phyloP scores from a whole-genome alignment of 805 yeast genomes.

The Suhomyces kilbournensis region DNA sequence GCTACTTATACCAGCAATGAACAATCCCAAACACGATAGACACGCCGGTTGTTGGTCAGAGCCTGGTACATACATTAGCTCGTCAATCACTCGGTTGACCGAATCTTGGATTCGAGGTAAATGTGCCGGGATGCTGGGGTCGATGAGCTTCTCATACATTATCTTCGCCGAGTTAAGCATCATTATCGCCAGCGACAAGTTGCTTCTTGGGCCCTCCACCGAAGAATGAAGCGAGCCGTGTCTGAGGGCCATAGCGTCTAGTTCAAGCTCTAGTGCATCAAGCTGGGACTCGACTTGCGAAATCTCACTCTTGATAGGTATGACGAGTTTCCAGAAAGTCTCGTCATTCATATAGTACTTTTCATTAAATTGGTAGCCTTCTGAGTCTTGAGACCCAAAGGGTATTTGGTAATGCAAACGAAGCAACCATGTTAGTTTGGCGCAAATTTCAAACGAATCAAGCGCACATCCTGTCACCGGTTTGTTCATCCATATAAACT shows the following conservation, averaged over 20 bases:
- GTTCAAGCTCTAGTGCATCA: slow-evolving; percentile 3
- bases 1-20: slow-evolving; percentile 7
- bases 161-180: slow-evolving; percentile 10
- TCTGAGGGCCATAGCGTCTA: not conserved
- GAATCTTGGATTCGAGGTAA: slow-evolving; percentile 7
- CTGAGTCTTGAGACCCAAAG: not conserved
- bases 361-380: not conserved
- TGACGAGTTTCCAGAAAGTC: slow-evolving; percentile 9
- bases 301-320: slow-evolving; percentile 6
- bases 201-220: slow-evolving; percentile 8
- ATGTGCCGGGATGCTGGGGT: slow-evolving; percentile 10
- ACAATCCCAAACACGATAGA: slow-evolving; percentile 9
- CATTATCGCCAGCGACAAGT: slow-evolving; percentile 11
- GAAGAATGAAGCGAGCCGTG: not conserved
- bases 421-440: slow-evolving; percentile 39
- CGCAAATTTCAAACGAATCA: slow-evolving; percentile 34
- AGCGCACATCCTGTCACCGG: slow-evolving; percentile 39
- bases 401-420: slow-evolving; percentile 12
- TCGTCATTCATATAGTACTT: slow-evolving; percentile 6
- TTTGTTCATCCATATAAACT: slow-evolving; percentile 43
- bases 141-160: slow-evolving; percentile 9
- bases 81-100: slow-evolving; percentile 5
- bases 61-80: slow-evolving; percentile 4
- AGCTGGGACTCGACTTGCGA: slow-evolving; percentile 1
- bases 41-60: slow-evolving; percentile 8